A percentile compares a stretch with the other conserved stretches of the same genome.
phyloP scores from a whole-genome alignment of 768 basidiomycete genomes.

The Multifurca ochricompacta region DNA sequence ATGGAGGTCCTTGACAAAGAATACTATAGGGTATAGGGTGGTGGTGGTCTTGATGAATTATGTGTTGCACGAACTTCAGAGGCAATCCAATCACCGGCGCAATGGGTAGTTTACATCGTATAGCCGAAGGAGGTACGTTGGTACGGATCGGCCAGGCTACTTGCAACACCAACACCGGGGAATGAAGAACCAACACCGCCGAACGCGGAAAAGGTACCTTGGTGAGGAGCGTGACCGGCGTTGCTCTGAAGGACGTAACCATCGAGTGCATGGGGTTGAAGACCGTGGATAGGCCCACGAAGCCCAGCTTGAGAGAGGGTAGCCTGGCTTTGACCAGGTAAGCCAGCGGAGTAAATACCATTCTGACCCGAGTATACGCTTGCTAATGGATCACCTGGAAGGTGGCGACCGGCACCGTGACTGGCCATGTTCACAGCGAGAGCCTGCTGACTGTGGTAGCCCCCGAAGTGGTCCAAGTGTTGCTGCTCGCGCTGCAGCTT shows the following conservation, averaged over 20 bases:
- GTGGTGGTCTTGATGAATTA: conserved; percentile 13
- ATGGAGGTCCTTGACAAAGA: conserved; percentile 16
- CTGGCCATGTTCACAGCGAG: conserved; percentile 50
- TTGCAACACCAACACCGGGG: conserved; percentile 39
- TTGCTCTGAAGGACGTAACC: conserved; percentile 74
- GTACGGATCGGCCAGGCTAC: conserved; percentile 64
- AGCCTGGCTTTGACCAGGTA: conserved; percentile 52
- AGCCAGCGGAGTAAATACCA: conserved; percentile 52
- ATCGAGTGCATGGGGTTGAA: conserved; percentile 71
- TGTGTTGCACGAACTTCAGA: conserved; percentile 7
- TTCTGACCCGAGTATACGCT: conserved; percentile 62
- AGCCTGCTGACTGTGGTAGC: conserved; percentile 53
- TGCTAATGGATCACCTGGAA: conserved; percentile 45
- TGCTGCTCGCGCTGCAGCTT: conserved; percentile 85
- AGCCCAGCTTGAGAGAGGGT: conserved; percentile 25
- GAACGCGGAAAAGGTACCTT: conserved; percentile 49
- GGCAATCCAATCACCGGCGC: conserved; percentile 6
- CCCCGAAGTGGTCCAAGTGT: conserved; percentile 56
- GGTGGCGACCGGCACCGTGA: conserved; percentile 45
- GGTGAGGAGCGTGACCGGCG: conserved; percentile 54
- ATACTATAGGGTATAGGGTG: conserved; percentile 23
- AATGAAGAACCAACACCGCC: conserved; percentile 45
- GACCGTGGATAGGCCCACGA: conserved; percentile 42
- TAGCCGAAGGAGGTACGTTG: conserved; percentile 68
- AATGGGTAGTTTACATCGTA: conserved; percentile 52